Evolutionary conservation across 1,284 basidiomycete genomes (phyloP), one percentile per base, ranked within the genome.

Genomic region (Apiotrichum mycotoxinovorans): DNA sequence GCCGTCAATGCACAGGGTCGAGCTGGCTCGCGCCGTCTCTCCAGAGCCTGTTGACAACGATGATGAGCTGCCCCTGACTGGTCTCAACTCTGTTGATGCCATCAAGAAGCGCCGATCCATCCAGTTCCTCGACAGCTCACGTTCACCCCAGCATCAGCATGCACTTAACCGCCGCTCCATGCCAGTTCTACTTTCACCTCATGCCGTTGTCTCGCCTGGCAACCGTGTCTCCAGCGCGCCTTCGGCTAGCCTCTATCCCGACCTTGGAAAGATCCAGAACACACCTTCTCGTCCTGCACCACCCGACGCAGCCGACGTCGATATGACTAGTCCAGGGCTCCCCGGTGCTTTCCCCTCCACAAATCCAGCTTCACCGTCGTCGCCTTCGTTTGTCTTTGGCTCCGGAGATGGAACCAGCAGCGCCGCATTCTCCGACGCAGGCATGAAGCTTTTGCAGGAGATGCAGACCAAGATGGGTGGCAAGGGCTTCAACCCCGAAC

Each of bases 391-490:
- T 25, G 59, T 67, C 20, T 72, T 71, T 51, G 72, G 73, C n/a
- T 40, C 61, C 0, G 41, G 35, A 4, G 50, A 56, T 10, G 43
- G 56, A 2, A 66, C 70, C 17, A 64, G 63, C 22, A 66, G 66
- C 37, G 56, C 54, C 2, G 59, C 72, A 35, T 76, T 76, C 58
- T 66, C 64, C 0, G 65, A 64, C 11, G 68, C 69, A 7, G 71
- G 68, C 10, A 55, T 67, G 43, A 63, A 64, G 30, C 54, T 76
- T 1, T 54, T 76, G 26, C 58, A 55, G 45, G 69, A 76, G 53
- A 73, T 76, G 69, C 69, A 73, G 56, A 66, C 71, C 10, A 71
- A 69, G 54, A 48, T 72, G 51, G 68, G 66, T 14, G 62, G 63
- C 4, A 52, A 58, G 0, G 59, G 54, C 4, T 70, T 57, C 58